phyloP scores from a whole-genome alignment of 2,329 filamentous ascomycete genomes.

The Penicillium carneum region DNA sequence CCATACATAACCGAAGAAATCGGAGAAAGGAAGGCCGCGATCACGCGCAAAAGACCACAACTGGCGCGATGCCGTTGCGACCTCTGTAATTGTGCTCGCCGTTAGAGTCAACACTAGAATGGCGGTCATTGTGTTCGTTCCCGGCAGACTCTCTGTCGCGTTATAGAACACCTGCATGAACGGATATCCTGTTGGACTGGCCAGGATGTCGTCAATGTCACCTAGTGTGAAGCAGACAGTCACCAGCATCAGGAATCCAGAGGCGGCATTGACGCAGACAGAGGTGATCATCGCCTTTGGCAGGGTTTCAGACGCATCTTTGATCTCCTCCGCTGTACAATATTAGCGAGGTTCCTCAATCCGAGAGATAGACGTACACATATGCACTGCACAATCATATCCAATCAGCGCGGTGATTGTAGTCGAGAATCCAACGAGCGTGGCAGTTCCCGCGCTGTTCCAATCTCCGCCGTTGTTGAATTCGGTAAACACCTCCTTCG shows the following conservation, averaged over 20 bases:
- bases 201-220: conserved; percentile 40
- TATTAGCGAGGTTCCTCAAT: background rate
- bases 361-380: conserved; percentile 18
- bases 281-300: conserved; percentile 51
- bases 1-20: conserved; percentile 27
- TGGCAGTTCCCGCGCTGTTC: conserved; percentile 4
- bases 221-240: conserved; percentile 51
- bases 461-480: conserved; percentile 6
- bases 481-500: conserved; percentile 12
- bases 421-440: conserved; percentile 8
- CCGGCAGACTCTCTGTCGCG: conserved; percentile 51
- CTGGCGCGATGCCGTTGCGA: conserved; percentile 47
- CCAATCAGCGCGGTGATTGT: conserved; percentile 16
- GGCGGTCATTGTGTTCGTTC: conserved; percentile 56
- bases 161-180: conserved; percentile 42
- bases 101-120: conserved; percentile 50
- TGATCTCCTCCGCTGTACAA: conserved; percentile 49
- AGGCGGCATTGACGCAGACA: conserved; percentile 45
- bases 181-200: conserved; percentile 41
- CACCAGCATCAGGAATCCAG: conserved; percentile 51
- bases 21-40: conserved; percentile 47
- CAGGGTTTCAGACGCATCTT: conserved; percentile 45
- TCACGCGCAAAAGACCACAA: conserved; percentile 55
- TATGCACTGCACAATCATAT: conserved; percentile 23
- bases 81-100: conserved; percentile 45